phyloP scores from a whole-genome alignment of 306 rosid genomes.

The Morella rubra region DNA sequence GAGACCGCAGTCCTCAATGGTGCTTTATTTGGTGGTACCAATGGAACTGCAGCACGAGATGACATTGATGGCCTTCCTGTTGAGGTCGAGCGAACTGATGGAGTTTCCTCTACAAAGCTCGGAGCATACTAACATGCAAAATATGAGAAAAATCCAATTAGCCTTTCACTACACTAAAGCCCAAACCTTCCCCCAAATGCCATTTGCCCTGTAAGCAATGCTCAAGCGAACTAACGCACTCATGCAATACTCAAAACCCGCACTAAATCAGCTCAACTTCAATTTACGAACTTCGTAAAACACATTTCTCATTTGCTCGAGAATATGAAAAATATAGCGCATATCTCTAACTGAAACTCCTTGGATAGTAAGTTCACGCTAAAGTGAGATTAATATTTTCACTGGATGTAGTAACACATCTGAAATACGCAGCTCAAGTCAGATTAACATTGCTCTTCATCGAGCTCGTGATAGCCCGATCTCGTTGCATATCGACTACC shows the following conservation, averaged over 20 bases:
- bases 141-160: conserved; percentile 28
- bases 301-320: conserved; percentile 7
- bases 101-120: conserved; percentile 47
- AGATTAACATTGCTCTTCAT: not conserved
- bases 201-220: not conserved
- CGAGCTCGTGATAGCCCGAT: conserved; percentile 12
- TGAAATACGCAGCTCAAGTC: not conserved
- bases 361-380: not conserved
- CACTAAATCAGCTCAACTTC: not conserved
- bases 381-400: too few relatives aligned
- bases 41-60: conserved; percentile 43
- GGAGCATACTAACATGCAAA: conserved; percentile 53
- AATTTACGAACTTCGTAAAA: not conserved
- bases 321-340: not conserved
- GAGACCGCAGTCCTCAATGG: conserved; percentile 55
- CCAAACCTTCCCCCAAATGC: not conserved
- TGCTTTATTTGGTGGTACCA: conserved; percentile 44
- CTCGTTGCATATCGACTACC: conserved; percentile 5
- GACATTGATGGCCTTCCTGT: conserved; percentile 48
- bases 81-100: conserved; percentile 47
- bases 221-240: not conserved
- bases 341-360: not conserved
- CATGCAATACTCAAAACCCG: not conserved
- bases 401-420: not conserved
- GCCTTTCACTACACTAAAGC: conserved; percentile 6